Conservation (phyloP, 1,139 yeast species). For the Saccharomycopsis crataegensis region DNA sequence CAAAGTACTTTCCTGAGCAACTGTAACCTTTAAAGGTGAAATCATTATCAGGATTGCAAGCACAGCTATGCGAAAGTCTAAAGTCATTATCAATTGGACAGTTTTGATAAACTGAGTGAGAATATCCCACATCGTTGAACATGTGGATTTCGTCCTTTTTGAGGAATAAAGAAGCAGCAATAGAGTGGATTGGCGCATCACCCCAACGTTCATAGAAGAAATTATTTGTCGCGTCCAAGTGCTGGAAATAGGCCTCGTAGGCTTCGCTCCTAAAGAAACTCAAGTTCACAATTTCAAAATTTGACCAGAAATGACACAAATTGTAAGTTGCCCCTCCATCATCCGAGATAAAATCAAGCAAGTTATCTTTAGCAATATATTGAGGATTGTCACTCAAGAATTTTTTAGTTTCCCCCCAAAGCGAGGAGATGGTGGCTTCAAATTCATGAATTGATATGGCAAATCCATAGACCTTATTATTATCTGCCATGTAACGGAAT, state of each 20-base stretch:
- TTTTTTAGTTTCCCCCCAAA: constrained; percentile 52
- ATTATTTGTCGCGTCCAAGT: constrained; percentile 72
- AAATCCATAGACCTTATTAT: constrained; percentile 54
- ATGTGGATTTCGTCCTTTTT: constrained; percentile 62
- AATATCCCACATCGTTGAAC: constrained; percentile 41
- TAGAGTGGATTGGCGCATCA: constrained; percentile 87
- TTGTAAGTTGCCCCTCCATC: constrained; percentile 66
- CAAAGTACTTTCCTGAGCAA: constrained; percentile 49
- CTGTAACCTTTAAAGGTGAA: constrained; percentile 59
- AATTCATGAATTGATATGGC: constrained; percentile 60
- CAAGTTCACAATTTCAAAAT: constrained; percentile 77
- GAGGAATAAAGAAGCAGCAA: constrained; percentile 69
- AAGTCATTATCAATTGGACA: constrained; percentile 54
- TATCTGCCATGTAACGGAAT: constrained; percentile 56
- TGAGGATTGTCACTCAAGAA: constrained; percentile 45
- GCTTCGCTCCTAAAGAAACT: constrained; percentile 68
- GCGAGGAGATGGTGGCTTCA: constrained; percentile 46
- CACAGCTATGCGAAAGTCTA: constrained; percentile 46
- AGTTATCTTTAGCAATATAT: constrained; percentile 38
- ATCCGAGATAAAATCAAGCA: constrained; percentile 62
- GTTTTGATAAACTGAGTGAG: constrained; percentile 53
- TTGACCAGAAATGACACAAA: constrained; percentile 88
- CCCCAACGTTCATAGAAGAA: constrained; percentile 97
- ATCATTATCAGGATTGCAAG: constrained; percentile 60
- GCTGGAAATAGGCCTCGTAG: constrained; percentile 61